Base-by-base conservation (phyloP, 2,329 filamentous ascomycete genomes). In the Hymenoscyphus repandus region DNA sequence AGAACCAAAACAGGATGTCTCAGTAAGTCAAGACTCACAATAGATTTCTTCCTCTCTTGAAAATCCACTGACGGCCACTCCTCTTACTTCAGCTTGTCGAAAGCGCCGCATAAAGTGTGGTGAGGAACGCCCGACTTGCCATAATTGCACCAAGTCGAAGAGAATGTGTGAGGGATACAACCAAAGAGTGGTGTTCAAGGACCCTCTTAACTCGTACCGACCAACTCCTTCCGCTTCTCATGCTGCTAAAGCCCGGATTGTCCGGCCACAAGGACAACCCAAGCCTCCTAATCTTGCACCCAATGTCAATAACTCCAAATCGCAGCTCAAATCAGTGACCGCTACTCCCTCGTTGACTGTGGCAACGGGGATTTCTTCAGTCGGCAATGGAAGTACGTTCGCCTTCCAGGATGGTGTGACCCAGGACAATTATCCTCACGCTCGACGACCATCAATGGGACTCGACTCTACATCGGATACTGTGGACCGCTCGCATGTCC, bases 81-180 rank as follows among this genome's bases (percentile, higher is more conserved):
- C 22, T 27, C 22, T 4, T 4, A 27, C 22, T 27, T 27, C 47
- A 91, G 88, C 93, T 51, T 99, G 93, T 71, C 86, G 93, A 57
- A 92, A 88, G 70, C 85, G 93, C 47, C 87, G 93, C 56, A 97
- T 99, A 70, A 99, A 97, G 71, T 99, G 93, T 69, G 93, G 93
- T 55, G 93, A 97, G 68, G 88, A 90, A 62, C 80, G 86, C 45
- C 89, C 89, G 22, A 86, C 79, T 27, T 93, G 89, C 70, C 83
- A 78, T 63, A 95, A 95, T 64, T 95, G 89, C 70, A 82, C 87
- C 71, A 93, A 92, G 65, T 92, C 88, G 15, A 92, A 91, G 69
- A 79, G 89, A 12, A 76, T 83, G 58, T 95, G 89, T 66, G 88
- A 93, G 68, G 89, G 89, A 47, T 93, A 93, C 67, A 90, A 83